Evolutionary conservation across 306 rosid species (phyloP), one percentile per base, ranked within the genome.

Genomic region (Lupinus albus): DNA sequence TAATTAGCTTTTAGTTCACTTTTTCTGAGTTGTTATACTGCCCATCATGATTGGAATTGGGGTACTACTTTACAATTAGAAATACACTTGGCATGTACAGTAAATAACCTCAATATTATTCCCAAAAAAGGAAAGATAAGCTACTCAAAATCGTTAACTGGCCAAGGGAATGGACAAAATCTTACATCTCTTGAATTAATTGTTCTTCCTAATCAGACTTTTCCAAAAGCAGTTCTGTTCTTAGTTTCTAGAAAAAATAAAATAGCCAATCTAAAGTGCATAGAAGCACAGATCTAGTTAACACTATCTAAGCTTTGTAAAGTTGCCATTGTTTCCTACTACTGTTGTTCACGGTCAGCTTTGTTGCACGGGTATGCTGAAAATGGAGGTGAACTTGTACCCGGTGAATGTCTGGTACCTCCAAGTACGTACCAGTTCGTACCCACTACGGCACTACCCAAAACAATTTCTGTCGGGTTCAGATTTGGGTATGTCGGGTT

Each of bases 11-110:
- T 36, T 38, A 33, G 3, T 6, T 16, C 3, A 21, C 53, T 36
- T 21, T 41, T 48, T 41, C 10, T 15, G 10, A 6, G 14, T 50
- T 51, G 46, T 48, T 36, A 18, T 46, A 4, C 54, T 35, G 25
- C 5, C 17, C 5, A 1, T 56, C 21, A 5, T 47, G 25, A 56
- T 74, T 65, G 10, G 36, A 74, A 56, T 47, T 39, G 54, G 46
- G 47, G 32, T 45, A 2, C 45, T 8, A 15, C 20, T 57, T 30
- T 45, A 2, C 45, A 16, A 14, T 33, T 53, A 39, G 61, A 50
- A 35, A 35, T 13, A 17, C 39, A 13, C 30, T 51, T 7, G 28
- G 60, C 60, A 49, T 16, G 45, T 11, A 59, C 58, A 48, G 13
- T 32, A 10, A 33, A 59, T 10, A 15, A 11, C 39, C 17, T 0